phyloP scores from a whole-genome alignment of 2,329 filamentous ascomycete genomes.

The Metarhizium album region DNA sequence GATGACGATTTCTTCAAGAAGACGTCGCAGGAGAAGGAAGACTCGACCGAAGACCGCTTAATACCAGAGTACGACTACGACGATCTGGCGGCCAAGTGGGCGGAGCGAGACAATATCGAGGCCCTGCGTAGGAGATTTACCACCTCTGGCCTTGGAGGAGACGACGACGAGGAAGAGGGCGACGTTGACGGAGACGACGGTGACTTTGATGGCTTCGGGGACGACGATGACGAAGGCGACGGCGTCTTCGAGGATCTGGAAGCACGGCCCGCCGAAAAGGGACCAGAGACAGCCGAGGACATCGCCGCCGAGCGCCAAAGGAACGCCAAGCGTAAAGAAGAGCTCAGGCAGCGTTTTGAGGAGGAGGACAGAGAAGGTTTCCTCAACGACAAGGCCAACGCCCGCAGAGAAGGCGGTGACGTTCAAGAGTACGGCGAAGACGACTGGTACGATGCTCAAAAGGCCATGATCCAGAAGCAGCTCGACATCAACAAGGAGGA shows the following conservation, averaged over 20 bases:
- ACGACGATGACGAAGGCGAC: slow-evolving; percentile 62
- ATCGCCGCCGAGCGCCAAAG: slow-evolving; percentile 83
- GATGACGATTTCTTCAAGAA: slow-evolving; percentile 54
- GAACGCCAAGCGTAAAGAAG: slow-evolving; percentile 88
- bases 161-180: slow-evolving; percentile 16
- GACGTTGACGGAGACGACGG: slow-evolving; percentile 38
- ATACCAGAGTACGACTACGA: slow-evolving; percentile 74
- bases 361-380: slow-evolving; percentile 97
- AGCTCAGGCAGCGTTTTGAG: slow-evolving; percentile 87
- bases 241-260: slow-evolving; percentile 82
- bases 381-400: slow-evolving; percentile 75
- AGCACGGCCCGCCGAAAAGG: slow-evolving; percentile 27
- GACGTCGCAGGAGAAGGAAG: slow-evolving; percentile 53
- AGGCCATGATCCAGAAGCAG: slow-evolving; percentile 89
- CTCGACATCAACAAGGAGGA: slow-evolving; percentile 93
- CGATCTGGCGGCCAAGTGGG: slow-evolving; percentile 77
- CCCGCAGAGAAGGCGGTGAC: slow-evolving; percentile 56
- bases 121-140: slow-evolving; percentile 66
- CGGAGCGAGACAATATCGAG: slow-evolving; percentile 65
- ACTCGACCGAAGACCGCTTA: slow-evolving; percentile 66
- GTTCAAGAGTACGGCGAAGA: slow-evolving; percentile 87
- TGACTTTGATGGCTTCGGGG: slow-evolving; percentile 43
- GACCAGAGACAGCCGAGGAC: slow-evolving; percentile 31
- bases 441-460: slow-evolving; percentile 97
- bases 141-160: slow-evolving; percentile 44